phyloP scores from a whole-genome alignment of 306 rosid genomes.

The Castanopsis chinensis region DNA sequence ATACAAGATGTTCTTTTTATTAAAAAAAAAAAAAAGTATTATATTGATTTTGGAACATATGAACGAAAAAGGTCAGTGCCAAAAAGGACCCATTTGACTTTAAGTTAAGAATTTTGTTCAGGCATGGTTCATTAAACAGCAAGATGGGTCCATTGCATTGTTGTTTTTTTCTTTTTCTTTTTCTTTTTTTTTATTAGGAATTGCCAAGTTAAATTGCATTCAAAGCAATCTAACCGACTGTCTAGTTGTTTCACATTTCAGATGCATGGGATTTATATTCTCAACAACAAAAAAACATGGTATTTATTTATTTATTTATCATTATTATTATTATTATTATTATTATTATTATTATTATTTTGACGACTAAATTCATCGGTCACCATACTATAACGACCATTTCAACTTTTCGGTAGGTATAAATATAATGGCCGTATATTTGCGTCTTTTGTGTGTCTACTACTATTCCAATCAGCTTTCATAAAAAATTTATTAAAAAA shows the following conservation, averaged over 20 bases:
- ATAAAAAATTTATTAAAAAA: no score
- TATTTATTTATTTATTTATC: no score
- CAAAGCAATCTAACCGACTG: background rate
- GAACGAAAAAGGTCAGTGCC: background rate
- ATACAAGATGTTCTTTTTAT: background rate
- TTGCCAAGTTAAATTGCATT: constrained; percentile 6
- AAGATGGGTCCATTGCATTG: background rate
- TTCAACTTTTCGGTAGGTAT: no score
- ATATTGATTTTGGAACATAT: background rate
- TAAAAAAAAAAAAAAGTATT: background rate
- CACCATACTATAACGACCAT: no score
- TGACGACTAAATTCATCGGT: no score
- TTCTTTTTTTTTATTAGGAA: background rate
- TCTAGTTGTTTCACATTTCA: constrained; percentile 26
- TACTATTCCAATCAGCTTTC: no score
- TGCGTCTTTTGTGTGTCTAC: no score
- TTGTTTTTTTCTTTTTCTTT: background rate
- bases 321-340: no score
- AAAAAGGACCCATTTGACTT: background rate
- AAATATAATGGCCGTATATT: no score
- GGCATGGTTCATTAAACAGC: background rate
- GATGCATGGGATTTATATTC: background rate
- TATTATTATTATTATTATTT: no score
- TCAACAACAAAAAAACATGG: no score
- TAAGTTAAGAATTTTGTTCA: no score